Evolutionary conservation across 2,329 filamentous ascomycete genomes (phyloP).

Genomic region (Grosmannia clavigera): DNA sequence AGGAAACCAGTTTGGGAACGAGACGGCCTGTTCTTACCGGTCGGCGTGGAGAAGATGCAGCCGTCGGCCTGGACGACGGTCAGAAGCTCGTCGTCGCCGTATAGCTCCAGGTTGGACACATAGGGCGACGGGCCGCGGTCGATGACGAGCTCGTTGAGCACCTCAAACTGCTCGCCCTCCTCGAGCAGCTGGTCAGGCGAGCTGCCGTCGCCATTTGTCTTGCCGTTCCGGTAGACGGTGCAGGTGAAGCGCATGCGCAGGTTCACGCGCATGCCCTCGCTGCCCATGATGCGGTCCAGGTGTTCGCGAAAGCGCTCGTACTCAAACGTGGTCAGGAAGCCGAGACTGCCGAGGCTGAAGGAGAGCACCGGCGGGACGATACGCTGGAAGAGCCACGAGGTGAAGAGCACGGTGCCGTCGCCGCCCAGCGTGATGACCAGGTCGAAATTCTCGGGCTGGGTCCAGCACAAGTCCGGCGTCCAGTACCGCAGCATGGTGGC

Average conservation of each 20-base stretch:
- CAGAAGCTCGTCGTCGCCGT: constrained; percentile 86
- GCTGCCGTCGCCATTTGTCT: constrained; percentile 27
- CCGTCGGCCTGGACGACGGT: constrained; percentile 95
- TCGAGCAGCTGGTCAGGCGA: constrained; percentile 44
- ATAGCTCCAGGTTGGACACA: constrained; percentile 91
- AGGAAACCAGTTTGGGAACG: neutral
- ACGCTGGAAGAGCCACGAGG: constrained; percentile 84
- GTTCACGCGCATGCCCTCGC: constrained; percentile 92
- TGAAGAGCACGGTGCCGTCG: constrained; percentile 79
- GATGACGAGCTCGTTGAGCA: constrained; percentile 96
- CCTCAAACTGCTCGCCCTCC: constrained; percentile 92
- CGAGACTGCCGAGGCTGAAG: constrained; percentile 72
- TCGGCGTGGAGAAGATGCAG: constrained; percentile 95
- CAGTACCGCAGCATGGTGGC: constrained; percentile 83
- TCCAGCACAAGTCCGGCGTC: constrained; percentile 94
- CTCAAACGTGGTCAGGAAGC: constrained; percentile 81
- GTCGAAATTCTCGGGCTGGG: constrained; percentile 87
- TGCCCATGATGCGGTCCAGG: constrained; percentile 81
- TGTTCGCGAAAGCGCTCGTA: constrained; percentile 82
- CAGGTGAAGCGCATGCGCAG: constrained; percentile 98
- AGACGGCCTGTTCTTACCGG: constrained; percentile 34
- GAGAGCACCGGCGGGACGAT: constrained; percentile 76
- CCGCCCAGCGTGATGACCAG: constrained; percentile 80
- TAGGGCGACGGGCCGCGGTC: constrained; percentile 94
- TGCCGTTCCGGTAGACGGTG: constrained; percentile 73